phyloP scores from a whole-genome alignment of 2,329 filamentous ascomycete genomes.

The Penicillium sp. region DNA sequence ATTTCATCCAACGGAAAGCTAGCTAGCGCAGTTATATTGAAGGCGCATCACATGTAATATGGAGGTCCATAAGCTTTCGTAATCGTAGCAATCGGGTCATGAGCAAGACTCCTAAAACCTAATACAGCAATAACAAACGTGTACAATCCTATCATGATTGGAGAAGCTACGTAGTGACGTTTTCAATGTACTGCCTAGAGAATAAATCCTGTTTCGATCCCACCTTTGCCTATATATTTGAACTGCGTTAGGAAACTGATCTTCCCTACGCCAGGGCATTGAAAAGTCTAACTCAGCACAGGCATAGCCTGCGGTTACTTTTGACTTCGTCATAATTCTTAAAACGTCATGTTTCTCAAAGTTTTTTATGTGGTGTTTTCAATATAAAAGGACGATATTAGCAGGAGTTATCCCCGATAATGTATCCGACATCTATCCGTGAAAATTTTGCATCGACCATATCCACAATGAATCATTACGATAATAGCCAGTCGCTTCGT shows the following conservation, averaged over 20 bases:
- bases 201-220: not conserved
- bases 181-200: not conserved
- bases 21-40: not conserved
- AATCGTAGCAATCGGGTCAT: not conserved
- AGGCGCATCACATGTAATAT: not conserved
- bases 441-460: not conserved
- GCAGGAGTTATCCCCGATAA: not conserved
- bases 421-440: not conserved
- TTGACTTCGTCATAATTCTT: not conserved
- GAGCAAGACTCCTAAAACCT: not conserved
- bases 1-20: not conserved
- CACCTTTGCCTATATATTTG: not conserved
- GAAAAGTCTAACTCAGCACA: not conserved
- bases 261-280: not conserved
- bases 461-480: not conserved
- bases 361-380: not conserved
- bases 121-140: not conserved
- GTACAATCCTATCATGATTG: not conserved
- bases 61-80: not conserved
- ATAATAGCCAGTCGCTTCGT: slow-evolving; percentile 1
- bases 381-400: not conserved
- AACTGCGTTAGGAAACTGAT: not conserved
- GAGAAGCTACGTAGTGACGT: not conserved
- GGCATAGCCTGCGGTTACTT: not conserved
- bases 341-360: not conserved